Evolutionary conservation across 345 rosid genomes (phyloP), one percentile per base, ranked within the genome.

Genomic region (Mangifera indica): DNA sequence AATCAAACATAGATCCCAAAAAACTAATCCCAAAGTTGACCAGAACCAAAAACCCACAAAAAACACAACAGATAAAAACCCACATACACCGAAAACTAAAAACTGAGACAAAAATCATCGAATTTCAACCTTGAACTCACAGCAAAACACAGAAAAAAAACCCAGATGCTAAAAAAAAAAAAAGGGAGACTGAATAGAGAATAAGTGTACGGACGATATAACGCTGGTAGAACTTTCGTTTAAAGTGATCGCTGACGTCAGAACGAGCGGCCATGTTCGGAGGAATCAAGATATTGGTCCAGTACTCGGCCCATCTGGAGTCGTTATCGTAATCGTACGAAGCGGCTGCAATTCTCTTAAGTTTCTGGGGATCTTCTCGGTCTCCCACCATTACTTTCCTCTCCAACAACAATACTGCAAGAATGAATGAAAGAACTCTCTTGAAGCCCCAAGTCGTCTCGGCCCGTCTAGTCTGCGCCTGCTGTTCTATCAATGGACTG

Each of bases 191-290:
- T n/a, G 32, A 29, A 29, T 29, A 29, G 32, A 44, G 32, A 8
- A 7, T 26, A n/a, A 13, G 40, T 64, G 32, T 42, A 72, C 86
- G 67, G 63, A 95, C 98, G 76, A 87, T 81, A 80, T 44, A 92
- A 12, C 99, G 98, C 79, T 92, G 99, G 79, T 95, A 95, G 87
- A 92, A 95, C 80, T 95, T 95, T 89, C 86, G 92, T 86, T 92
- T 95, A 85, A 76, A 92, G 79, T 92, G 99, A 32, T 86, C 86
- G 69, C 89, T 66, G 71, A 95, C 99, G 64, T 89, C 99, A 53
- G 96, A 80, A 69, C 91, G 93, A 71, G 99, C 85, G 60, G 99
- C 85, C 89, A 92, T 73, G 91, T 86, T 84, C 37, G 96, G 96
- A 72, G 99, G 98, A 68, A 95, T 86, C 78, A 95, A 87, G 81